Base-by-base conservation (phyloP, 2,329 filamentous ascomycete species). In the Pestalotiopsis fici region DNA sequence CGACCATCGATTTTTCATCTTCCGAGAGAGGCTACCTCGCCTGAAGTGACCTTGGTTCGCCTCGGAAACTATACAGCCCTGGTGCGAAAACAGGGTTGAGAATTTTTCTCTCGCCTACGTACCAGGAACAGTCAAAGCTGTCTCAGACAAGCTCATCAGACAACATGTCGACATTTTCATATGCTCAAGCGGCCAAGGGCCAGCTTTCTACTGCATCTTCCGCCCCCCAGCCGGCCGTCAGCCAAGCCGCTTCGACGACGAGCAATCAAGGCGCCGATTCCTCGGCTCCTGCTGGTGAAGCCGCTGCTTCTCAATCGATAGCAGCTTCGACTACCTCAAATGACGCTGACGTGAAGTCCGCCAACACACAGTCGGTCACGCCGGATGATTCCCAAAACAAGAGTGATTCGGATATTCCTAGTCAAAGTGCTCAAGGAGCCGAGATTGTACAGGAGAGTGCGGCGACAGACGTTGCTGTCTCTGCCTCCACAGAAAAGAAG, bases 111-210 rank as follows among this genome's bases (percentile, higher is more conserved):
- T 64, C 56, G 63, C 64, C 64, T 66, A 50, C 37, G 59, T 54
- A 55, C 64, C 60, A 59, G 64, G 64, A 28, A 55, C 65, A 65
- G 23, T 31, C 54, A n/a, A 21, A n/a, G 13, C 37, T 43, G 21
- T 21, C 37, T 28, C 21, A 39, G 18, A 31, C 31, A 35, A 39
- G 37, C 23, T 54, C 23, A 55, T 23, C 27, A 66, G 70, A 74
- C 73, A 74, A 73, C 62, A 89, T 88, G 87, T 86, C 86, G 71
- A 79, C 80, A 70, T 97, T 98, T 79, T 98, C 95, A 68, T 98
- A 98, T 81, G 95, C 95, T 75, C 94, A 97, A 86, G 95, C 95
- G 77, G 95, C 95, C 68, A 96, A 96, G 81, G 94, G 95, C 76
- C 88, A 91, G 74, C 83, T 87, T 66, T 77, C 85, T 65, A 76